Percentiles rank a stretch among this genome's conserved stretches.
These are phyloP conservation scores for Thalassia testudinum DNA, from an alignment of 116 monocot genomes.

Conservation along the genomic window DNA sequence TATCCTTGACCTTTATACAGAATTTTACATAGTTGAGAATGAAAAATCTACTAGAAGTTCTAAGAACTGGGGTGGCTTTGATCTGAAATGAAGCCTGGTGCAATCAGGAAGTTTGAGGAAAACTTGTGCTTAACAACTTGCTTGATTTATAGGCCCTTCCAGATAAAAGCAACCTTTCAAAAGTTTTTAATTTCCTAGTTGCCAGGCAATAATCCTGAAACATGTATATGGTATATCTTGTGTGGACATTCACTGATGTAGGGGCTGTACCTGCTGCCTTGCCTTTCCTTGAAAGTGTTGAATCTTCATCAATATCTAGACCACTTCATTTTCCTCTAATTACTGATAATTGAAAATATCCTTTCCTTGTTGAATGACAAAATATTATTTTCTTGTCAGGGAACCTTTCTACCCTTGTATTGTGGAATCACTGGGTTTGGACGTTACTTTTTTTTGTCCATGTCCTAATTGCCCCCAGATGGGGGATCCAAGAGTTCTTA, in stretches of 20 bases:
- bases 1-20: too few relatives aligned
- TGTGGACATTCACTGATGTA: too few relatives aligned
- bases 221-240: too few relatives aligned
- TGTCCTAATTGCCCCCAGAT: neutral
- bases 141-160: neutral
- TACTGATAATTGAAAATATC: neutral
- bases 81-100: too few relatives aligned
- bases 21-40: too few relatives aligned
- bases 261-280: neutral
- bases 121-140: neutral
- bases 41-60: too few relatives aligned
- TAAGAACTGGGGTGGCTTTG: too few relatives aligned
- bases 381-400: neutral
- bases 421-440: neutral
- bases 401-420: neutral
- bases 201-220: neutral
- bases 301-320: neutral
- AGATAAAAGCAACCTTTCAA: neutral
- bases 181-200: neutral
- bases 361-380: neutral
- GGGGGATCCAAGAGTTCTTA: too few relatives aligned
- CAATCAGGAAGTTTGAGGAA: neutral
- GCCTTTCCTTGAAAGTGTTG: neutral
- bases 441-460: neutral
- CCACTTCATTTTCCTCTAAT: neutral